Conservation (phyloP, 2,329 filamentous ascomycete genomes). For the Dichotomopilus funicola region DNA sequence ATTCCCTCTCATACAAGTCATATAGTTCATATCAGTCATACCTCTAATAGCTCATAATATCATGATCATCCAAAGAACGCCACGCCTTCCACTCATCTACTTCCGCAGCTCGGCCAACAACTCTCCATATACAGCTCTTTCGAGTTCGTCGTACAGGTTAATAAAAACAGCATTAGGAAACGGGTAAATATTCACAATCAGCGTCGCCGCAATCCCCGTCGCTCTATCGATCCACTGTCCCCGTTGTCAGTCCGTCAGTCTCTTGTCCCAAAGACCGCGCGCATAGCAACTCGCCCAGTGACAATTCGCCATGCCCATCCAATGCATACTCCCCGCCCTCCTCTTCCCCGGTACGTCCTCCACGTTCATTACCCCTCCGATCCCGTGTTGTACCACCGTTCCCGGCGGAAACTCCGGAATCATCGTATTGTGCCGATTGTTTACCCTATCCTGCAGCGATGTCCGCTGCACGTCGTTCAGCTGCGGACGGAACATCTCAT, state of each 20-base stretch:
- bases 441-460: conserved; percentile 18
- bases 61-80: no score
- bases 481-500: conserved; percentile 37
- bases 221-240: conserved; percentile 28
- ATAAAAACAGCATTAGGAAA: conserved; percentile 32
- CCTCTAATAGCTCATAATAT: no score
- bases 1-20: no score
- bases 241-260: not conserved
- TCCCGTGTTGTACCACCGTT: conserved; percentile 31
- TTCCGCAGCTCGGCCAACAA: no score
- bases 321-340: conserved; percentile 37
- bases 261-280: not conserved
- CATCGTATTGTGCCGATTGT: conserved; percentile 22
- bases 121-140: conserved; percentile 33
- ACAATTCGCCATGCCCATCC: conserved; percentile 37
- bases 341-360: conserved; percentile 35
- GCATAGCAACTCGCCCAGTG: conserved; percentile 34
- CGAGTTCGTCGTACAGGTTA: conserved; percentile 35
- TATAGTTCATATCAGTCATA: no score
- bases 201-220: conserved; percentile 34
- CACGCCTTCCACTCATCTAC: no score
- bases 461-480: conserved; percentile 29
- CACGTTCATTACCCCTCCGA: conserved; percentile 36
- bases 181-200: conserved; percentile 35
- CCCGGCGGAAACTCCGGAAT: conserved; percentile 33